Evolutionary conservation across 2,329 filamentous ascomycete species (phyloP), one percentile per base, ranked within the genome.

Genomic region (Fusarium caatingaense): DNA sequence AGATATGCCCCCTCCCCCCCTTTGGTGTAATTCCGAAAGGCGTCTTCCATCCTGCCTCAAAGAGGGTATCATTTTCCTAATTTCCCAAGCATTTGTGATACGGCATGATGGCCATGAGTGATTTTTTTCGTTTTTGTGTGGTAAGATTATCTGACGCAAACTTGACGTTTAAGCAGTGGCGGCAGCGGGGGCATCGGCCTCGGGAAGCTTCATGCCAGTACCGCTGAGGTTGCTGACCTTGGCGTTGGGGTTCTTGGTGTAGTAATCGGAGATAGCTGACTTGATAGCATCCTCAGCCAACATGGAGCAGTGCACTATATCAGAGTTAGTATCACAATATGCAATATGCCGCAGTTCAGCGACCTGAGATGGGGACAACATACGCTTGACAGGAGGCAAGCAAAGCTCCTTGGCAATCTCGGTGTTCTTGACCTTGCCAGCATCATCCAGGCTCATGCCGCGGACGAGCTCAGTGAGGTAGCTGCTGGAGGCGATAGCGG

Each of bases 331-430:
- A 57, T 48, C 69, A 67, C 56, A 44, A 48, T 59, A 50, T 34
- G 46, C 46, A 45, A 66, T 70, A 56, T 63, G 30, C 41, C 57
- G 65, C 47, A 65, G 53, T 53, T 54, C 44, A 20, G 32, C 32
- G 25, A 46, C 30, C 12, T 34, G n/a, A 28, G 9, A 42, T 44
- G 37, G 49, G 57, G 50, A 27, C 37, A 34, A 89, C 91, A 82
- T 84, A 94, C 92, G 82, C 84, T 97, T 97, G 53, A 97, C 93
- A 66, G 93, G 93, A 37, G 93, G 93, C 77, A 96, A 82, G 78
- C 93, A 96, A 60, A 98, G 86, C 83, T 99, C 97, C 86, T 97
- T 97, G 40, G 96, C 96, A 78, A 99, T 99, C 83, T 99, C 94
- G 6, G 95, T 97, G 83, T 99, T 99, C 84, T 93, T 92, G 76